Evolutionary conservation across 257 asterid genomes (phyloP).

Genomic region (Scutellaria barbata): DNA sequence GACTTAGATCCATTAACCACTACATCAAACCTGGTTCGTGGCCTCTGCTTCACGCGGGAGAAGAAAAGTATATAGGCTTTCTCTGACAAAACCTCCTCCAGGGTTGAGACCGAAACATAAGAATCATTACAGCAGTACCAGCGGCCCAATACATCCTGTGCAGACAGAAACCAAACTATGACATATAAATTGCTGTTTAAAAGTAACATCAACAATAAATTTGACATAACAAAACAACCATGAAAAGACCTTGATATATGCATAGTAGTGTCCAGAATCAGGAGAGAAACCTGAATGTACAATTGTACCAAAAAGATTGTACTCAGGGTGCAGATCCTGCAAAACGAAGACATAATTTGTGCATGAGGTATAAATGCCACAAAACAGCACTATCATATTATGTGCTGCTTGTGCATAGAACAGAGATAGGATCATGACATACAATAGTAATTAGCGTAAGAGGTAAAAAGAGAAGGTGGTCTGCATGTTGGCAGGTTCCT

Average conservation of each 20-base stretch:
- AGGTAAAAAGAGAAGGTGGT: background rate
- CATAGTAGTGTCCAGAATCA: conserved; percentile 98
- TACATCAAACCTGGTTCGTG: conserved; percentile 51
- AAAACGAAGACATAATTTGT: conserved; percentile 37
- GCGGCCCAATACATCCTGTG: conserved; percentile 86
- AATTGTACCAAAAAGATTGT: conserved; percentile 88
- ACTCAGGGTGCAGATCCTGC: conserved; percentile 91
- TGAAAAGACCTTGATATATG: conserved; percentile 82
- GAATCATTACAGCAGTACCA: conserved; percentile 99
- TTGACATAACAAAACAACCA: conserved; percentile 30
- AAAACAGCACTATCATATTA: conserved; percentile 1
- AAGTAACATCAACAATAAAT: conserved; percentile 19
- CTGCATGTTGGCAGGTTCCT: conserved; percentile 18
- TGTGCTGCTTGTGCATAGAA: no score
- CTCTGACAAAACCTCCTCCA: conserved; percentile 91
- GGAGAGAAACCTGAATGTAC: conserved; percentile 98
- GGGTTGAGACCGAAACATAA: conserved; percentile 66
- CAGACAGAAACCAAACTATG: conserved; percentile 32
- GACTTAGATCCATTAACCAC: conserved; percentile 63
- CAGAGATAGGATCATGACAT: background rate
- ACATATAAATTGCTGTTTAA: conserved; percentile 19
- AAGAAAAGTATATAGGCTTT: conserved; percentile 91
- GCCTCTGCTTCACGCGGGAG: conserved; percentile 88
- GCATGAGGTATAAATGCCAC: conserved; percentile 26
- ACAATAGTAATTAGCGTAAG: conserved; percentile 13